Conservation (phyloP, 2,329 filamentous ascomycete species). For the Fusarium transvaalense region DNA sequence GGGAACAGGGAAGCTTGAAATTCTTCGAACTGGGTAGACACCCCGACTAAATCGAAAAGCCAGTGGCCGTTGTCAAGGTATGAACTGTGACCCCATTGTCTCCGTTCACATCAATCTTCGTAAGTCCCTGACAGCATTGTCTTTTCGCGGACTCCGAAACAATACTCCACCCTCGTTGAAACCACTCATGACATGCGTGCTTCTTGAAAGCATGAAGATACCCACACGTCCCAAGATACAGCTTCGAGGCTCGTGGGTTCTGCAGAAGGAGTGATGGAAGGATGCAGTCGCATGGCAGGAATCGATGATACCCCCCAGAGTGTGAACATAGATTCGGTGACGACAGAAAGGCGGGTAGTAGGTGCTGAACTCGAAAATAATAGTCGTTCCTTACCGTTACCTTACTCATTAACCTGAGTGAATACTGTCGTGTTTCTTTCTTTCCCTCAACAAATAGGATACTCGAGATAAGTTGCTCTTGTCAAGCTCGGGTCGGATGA, state of each 20-base stretch:
- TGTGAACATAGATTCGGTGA: conserved; percentile 4
- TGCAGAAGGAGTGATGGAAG: not conserved
- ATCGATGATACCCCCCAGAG: not conserved
- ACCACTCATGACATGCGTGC: not conserved
- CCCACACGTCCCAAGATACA: not conserved
- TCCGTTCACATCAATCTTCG: not conserved
- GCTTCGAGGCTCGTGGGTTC: not conserved
- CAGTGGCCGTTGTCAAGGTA: not conserved
- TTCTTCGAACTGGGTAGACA: not conserved
- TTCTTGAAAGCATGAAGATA: not conserved
- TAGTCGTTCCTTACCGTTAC: conserved; percentile 41
- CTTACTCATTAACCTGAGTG: conserved; percentile 16
- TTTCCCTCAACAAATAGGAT: conserved; percentile 23
- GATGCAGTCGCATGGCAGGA: not conserved
- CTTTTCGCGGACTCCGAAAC: not conserved
- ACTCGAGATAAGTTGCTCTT: conserved; percentile 21
- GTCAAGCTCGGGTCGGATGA: conserved; percentile 35
- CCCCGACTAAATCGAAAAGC: not conserved
- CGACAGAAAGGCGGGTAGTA: conserved; percentile 5
- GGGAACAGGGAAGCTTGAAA: not conserved
- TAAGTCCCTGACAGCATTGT: not conserved
- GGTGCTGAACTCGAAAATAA: conserved; percentile 27
- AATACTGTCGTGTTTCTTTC: conserved; percentile 1
- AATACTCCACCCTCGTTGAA: not conserved
- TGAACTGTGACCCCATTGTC: not conserved